phyloP scores from a whole-genome alignment of 768 basidiomycete genomes.

The Lenzites betulinus region DNA sequence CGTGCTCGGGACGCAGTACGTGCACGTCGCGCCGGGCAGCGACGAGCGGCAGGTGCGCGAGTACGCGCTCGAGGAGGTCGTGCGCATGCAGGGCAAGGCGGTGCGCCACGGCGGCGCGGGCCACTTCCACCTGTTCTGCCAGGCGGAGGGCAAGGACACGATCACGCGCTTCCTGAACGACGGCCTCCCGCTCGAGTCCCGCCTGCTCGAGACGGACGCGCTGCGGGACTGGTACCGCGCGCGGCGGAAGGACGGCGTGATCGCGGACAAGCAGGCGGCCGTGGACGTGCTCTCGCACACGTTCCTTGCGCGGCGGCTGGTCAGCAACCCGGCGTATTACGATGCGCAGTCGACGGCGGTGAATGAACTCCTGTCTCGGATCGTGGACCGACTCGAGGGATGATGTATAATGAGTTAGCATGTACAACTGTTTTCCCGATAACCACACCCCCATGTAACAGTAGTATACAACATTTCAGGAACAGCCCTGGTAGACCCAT shows the following conservation, averaged over 20 bases:
- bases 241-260: conserved; percentile 40
- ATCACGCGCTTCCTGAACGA: conserved; percentile 84
- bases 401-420: background rate
- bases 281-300: conserved; percentile 82
- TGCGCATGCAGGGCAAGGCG: conserved; percentile 90
- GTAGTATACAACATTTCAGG: conserved; percentile 1
- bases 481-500: background rate
- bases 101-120: conserved; percentile 56
- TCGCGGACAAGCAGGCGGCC: conserved; percentile 61
- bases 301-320: conserved; percentile 70
- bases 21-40: conserved; percentile 47
- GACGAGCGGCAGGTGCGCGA: conserved; percentile 72
- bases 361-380: conserved; percentile 63
- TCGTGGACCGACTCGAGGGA: conserved; percentile 59
- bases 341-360: conserved; percentile 48
- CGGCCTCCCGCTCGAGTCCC: conserved; percentile 89
- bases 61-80: conserved; percentile 79
- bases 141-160: conserved; percentile 79
- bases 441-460: background rate
- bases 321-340: conserved; percentile 86
- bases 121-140: conserved; percentile 86
- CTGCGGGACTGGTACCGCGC: conserved; percentile 51
- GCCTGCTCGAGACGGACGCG: conserved; percentile 52
- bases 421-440: background rate
- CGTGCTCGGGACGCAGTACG: conserved; percentile 91